Conservation (phyloP, 176 grass and related monocot genomes). For the Metroxylon sagu region DNA sequence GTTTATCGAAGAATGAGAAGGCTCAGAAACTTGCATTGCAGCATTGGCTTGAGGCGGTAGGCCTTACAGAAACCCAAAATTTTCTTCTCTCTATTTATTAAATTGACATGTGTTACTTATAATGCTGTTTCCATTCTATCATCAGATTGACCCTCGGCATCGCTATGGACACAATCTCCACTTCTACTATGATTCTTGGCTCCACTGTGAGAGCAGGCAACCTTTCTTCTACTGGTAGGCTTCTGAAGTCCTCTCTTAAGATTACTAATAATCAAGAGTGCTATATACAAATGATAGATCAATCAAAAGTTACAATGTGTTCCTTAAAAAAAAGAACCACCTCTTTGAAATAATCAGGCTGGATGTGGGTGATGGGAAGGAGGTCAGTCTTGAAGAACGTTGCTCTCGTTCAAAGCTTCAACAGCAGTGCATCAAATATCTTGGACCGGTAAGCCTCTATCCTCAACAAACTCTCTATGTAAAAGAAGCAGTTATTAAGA, state of each 20-base stretch:
- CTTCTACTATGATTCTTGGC: constrained; percentile 79
- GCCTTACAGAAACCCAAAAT: background rate
- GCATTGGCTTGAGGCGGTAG: constrained; percentile 94
- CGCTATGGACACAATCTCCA: constrained; percentile 93
- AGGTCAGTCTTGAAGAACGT: constrained; percentile 41
- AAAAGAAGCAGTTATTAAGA: too few relatives aligned
- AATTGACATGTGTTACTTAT: too few relatives aligned
- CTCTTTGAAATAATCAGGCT: constrained; percentile 24
- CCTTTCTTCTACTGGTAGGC: constrained; percentile 95
- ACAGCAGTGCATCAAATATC: constrained; percentile 76
- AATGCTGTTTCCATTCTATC: background rate
- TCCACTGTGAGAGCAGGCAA: constrained; percentile 68
- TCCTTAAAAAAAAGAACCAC: too few relatives aligned
- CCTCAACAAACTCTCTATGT: too few relatives aligned
- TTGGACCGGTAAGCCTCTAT: constrained; percentile 23
- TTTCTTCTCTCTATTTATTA: background rate
- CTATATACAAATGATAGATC: too few relatives aligned
- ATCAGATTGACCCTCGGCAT: constrained; percentile 83
- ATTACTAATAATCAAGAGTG: too few relatives aligned
- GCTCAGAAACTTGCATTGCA: constrained; percentile 89
- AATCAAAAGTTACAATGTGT: too few relatives aligned
- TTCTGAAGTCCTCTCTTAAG: background rate
- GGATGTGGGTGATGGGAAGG: constrained; percentile 84
- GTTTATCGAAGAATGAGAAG: constrained; percentile 81
- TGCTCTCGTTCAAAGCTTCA: constrained; percentile 51